Evolutionary conservation across 2,329 filamentous ascomycete genomes (phyloP), one percentile per base, ranked within the genome.

Genomic region (Botryotinia convoluta): DNA sequence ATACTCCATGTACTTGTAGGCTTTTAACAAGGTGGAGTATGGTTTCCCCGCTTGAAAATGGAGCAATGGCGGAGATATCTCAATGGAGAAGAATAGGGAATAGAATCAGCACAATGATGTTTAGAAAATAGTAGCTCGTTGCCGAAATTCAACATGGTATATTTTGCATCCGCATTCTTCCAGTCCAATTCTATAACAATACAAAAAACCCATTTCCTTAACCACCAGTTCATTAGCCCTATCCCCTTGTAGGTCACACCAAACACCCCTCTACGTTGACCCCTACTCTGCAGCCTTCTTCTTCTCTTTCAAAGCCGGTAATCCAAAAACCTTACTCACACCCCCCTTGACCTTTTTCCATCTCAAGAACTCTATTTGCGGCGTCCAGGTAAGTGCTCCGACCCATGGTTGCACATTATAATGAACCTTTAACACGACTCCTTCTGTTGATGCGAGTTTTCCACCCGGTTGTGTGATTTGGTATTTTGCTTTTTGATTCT

Each of bases 351-450:
- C 79, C 71, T 84, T 86, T 83, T 90, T 87, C 93, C 93, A 95
- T 68, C 84, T 81, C 16, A 88, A 88, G 72, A 88, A 82, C 76
- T 88, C 85, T 60, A 81, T 78, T 75, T 86, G 82, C 75, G 79
- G 80, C 79, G 92, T 91, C 96, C 96, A 99, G 60, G 92, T 92
- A 82, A 98, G 83, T 70, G 92, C 84, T 22, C 96, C 96, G 18
- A 99, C 94, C 93, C 95, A 98, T 45, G 96, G 96, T 86, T 99
- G 96, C 74, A 98, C 92, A 84, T 98, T 98, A 90, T 97, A 99
- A 81, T 96, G 92, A 71, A 98, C 85, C 79, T 91, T 90, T 75
- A 99, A 85, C 44, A 89, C 91, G 73, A 95, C 93, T 81, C 96
- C 90, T 69, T 87, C 85, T 67, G 90, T 86, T 79, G 92, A 87